Conservation (phyloP, 192 early-diverging fungal genomes). For the Podila epigama region DNA sequence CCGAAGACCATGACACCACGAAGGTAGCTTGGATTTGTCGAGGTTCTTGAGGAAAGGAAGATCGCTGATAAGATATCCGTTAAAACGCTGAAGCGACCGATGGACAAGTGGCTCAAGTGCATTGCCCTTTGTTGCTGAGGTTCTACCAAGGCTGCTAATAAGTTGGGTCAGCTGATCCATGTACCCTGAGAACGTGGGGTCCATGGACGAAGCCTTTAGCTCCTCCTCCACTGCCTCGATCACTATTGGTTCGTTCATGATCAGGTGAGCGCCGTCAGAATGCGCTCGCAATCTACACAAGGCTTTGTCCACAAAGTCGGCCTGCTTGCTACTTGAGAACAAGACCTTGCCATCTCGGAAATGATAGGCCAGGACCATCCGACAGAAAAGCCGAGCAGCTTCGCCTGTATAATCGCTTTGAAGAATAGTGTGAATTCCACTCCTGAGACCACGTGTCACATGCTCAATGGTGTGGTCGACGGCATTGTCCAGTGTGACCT, state of each 20-base stretch:
- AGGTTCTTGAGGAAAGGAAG: conserved; percentile 30
- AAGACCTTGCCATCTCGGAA: conserved; percentile 19
- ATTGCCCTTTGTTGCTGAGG: conserved; percentile 19
- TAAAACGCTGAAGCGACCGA: conserved; percentile 26
- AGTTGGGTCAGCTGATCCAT: conserved; percentile 14
- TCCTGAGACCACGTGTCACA: neutral
- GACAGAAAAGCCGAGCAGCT: conserved; percentile 12
- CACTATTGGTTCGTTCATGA: conserved; percentile 18
- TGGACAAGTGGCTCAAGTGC: conserved; percentile 27
- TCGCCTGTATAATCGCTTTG: neutral
- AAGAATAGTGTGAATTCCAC: neutral
- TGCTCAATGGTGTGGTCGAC: conserved; percentile 7
- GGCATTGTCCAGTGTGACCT: conserved; percentile 18
- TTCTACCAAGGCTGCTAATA: conserved; percentile 6
- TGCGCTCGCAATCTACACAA: conserved; percentile 9
- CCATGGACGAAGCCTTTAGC: neutral
- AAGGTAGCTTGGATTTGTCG: conserved; percentile 7
- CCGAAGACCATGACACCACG: conserved; percentile 15
- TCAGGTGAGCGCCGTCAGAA: conserved; percentile 1
- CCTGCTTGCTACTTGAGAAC: neutral
- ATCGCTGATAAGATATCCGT: conserved; percentile 13
- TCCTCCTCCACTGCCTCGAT: conserved; percentile 18
- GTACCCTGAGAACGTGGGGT: conserved; percentile 7
- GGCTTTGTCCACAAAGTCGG: conserved; percentile 5
- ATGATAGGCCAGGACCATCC: conserved; percentile 36